Evolutionary conservation across 1,139 yeast genomes (phyloP).

Genomic region (Saccharomycopsis crataegensis): DNA sequence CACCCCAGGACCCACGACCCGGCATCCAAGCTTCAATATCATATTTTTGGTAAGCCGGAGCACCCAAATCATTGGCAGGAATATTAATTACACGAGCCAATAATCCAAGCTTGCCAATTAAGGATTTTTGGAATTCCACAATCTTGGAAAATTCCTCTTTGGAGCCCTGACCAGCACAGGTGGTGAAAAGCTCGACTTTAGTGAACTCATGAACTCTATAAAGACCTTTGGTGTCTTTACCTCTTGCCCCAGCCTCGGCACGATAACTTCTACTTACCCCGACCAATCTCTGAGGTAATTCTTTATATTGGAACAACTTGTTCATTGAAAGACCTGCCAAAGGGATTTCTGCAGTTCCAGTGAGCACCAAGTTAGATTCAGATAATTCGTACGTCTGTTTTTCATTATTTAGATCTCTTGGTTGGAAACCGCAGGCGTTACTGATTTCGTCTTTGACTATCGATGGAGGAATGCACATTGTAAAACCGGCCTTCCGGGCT

Average conservation of each 20-base stretch:
- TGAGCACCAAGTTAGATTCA: conserved; percentile 43
- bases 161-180: conserved; percentile 42
- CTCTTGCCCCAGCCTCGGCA: conserved; percentile 97
- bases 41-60: conserved; percentile 86
- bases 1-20: conserved; percentile 91
- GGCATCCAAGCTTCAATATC: conserved; percentile 99
- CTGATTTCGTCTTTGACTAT: conserved; percentile 73
- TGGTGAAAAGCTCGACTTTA: conserved; percentile 89
- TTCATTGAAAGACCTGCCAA: conserved; percentile 67
- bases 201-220: conserved; percentile 96
- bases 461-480: conserved; percentile 75
- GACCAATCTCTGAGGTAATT: conserved; percentile 52
- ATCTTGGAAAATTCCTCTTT: conserved; percentile 48
- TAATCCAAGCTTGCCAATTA: conserved; percentile 63
- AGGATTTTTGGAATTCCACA: conserved; percentile 53
- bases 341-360: conserved; percentile 96
- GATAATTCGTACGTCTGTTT: conserved; percentile 69
- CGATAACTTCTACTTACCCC: conserved; percentile 87
- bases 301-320: conserved; percentile 31
- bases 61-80: conserved; percentile 89
- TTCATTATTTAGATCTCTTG: conserved; percentile 83
- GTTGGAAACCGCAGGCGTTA: conserved; percentile 90
- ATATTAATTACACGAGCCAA: conserved; percentile 77
- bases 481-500: conserved; percentile 65
- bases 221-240: conserved; percentile 84